Percentiles rank a stretch among this genome's conserved stretches.
Conservation (phyloP, 2,329 filamentous ascomycete species). For the Cladosporium austrohemisphaericum region DNA sequence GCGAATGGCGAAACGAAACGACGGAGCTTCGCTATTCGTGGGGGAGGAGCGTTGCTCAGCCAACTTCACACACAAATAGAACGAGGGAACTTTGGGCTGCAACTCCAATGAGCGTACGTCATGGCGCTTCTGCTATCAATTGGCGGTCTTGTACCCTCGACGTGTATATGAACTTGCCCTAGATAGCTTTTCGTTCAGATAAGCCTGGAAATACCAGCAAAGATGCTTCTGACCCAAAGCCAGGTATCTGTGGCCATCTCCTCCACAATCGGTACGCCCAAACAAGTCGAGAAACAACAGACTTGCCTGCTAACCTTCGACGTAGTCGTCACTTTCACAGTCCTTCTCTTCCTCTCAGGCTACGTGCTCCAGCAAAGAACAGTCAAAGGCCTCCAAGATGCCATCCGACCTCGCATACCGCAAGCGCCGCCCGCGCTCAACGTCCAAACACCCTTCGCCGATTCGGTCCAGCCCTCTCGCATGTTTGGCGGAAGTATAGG, state of each 20-base stretch:
- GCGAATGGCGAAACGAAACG: neutral
- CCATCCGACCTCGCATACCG: constrained; percentile 57
- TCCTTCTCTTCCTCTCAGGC: constrained; percentile 77
- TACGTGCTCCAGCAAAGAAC: constrained; percentile 86
- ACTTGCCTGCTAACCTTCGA: constrained; percentile 2
- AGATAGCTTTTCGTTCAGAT: neutral
- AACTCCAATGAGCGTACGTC: constrained; percentile 10
- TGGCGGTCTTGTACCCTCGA: too few relatives aligned
- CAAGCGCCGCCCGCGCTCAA: constrained; percentile 32
- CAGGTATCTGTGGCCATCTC: constrained; percentile 69
- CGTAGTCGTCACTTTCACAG: constrained; percentile 37
- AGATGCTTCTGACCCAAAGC: constrained; percentile 62
- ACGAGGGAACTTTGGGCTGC: neutral
- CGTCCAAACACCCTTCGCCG: constrained; percentile 15
- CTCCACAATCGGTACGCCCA: constrained; percentile 56
- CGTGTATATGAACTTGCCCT: constrained; percentile 8
- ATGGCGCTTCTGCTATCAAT: neutral
- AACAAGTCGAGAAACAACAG: neutral
- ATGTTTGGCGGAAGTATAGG: constrained; percentile 23
- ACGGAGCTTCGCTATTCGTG: constrained; percentile 1
- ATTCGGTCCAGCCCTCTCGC: constrained; percentile 25
- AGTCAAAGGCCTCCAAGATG: constrained; percentile 69
- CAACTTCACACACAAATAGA: constrained; percentile 13
- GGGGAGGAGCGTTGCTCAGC: constrained; percentile 12
- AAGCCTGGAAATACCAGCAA: constrained; percentile 10